Evolutionary conservation across 352 stramenopile genomes (phyloP).

Genomic region (Pythium aquatile): DNA sequence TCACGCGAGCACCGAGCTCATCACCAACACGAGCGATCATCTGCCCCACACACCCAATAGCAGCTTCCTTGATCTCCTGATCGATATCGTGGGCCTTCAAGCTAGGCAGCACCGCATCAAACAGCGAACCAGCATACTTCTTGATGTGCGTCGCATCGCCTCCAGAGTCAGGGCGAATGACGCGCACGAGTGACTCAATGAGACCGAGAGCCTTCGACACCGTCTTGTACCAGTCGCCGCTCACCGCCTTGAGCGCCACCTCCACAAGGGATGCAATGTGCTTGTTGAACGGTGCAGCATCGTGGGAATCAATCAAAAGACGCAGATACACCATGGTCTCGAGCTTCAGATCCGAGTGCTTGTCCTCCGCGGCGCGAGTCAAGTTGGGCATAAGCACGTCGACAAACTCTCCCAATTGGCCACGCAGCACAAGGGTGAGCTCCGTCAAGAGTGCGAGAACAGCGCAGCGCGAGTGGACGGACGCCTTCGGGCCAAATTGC

Average conservation of each 20-base stretch:
- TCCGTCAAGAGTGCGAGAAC: conserved; percentile 85
- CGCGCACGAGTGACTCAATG: conserved; percentile 88
- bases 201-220: conserved; percentile 94
- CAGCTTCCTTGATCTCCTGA: conserved; percentile 99
- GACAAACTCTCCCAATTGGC: conserved; percentile 70
- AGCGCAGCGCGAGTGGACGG: conserved; percentile 73
- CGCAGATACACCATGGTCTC: conserved; percentile 94
- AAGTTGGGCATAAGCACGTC: conserved; percentile 79
- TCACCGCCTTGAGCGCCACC: conserved; percentile 86
- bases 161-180: conserved; percentile 54
- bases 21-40: conserved; percentile 85
- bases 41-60: conserved; percentile 90
- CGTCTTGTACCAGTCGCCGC: conserved; percentile 99
- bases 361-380: conserved; percentile 83
- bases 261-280: conserved; percentile 82
- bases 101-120: conserved; percentile 92
- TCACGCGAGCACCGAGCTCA: conserved; percentile 73
- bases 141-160: conserved; percentile 36
- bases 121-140: conserved; percentile 81
- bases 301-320: conserved; percentile 91
- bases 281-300: conserved; percentile 70
- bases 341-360: conserved; percentile 95
- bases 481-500: conserved; percentile 75
- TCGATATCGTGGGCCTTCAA: conserved; percentile 97
- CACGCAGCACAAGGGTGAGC: conserved; percentile 73